Evolutionary conservation across 352 stramenopile species (phyloP).

Genomic region (Pythium sukuiense): DNA sequence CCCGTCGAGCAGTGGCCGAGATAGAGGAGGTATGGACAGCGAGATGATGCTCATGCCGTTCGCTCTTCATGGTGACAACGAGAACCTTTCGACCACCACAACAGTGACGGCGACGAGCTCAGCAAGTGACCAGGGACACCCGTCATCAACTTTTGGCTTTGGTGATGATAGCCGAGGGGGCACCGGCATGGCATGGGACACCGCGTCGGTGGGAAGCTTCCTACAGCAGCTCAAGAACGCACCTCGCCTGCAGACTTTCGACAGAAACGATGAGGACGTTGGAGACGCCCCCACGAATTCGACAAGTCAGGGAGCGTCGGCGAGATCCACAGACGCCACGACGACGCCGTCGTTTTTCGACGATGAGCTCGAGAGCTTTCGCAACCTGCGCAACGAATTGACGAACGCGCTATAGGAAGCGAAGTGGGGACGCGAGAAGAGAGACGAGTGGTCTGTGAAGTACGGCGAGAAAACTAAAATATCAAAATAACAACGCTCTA

Average conservation of each 20-base stretch:
- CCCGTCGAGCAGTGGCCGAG: conserved; percentile 26
- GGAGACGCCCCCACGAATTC: not conserved
- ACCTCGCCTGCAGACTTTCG: conserved; percentile 45
- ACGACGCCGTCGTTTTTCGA: conserved; percentile 44
- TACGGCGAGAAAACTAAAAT: not conserved
- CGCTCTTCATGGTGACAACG: conserved; percentile 44
- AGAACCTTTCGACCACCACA: conserved; percentile 37
- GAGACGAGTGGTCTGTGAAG: not conserved
- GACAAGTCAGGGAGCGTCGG: not conserved
- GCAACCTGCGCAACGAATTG: conserved; percentile 66
- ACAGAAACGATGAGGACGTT: not conserved
- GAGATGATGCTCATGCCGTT: conserved; percentile 64
- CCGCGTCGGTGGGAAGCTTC: conserved; percentile 71
- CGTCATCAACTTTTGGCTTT: conserved; percentile 16
- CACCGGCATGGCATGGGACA: conserved; percentile 36
- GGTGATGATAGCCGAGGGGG: conserved; percentile 16
- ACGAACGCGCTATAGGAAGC: conserved; percentile 34
- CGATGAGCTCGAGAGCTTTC: conserved; percentile 76
- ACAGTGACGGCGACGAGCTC: conserved; percentile 50
- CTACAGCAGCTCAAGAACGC: conserved; percentile 80
- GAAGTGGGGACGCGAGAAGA: not conserved
- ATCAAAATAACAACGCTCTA: not conserved
- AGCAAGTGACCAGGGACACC: conserved; percentile 23
- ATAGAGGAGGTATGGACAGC: conserved; percentile 12
- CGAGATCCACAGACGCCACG: not conserved